Conservation (phyloP, 192 early-diverging fungal genomes). For the Backusella australiensis region DNA sequence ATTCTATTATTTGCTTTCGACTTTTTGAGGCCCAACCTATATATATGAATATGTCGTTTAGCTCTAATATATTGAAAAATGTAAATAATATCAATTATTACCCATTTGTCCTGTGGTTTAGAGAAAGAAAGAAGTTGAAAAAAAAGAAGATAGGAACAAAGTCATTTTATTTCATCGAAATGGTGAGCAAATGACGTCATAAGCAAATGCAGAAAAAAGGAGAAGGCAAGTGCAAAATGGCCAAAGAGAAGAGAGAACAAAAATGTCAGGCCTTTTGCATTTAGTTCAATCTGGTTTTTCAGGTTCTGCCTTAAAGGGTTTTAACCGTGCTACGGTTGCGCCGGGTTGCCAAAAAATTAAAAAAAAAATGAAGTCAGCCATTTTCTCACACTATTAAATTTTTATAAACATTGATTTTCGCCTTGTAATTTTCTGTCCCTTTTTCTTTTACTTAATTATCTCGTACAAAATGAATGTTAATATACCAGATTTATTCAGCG, state of each 20-base stretch:
- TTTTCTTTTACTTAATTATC: neutral
- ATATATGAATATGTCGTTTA: neutral
- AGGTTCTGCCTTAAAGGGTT: neutral
- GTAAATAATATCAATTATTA: neutral
- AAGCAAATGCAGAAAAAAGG: no score
- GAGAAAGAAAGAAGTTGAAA: neutral
- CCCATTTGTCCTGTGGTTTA: conserved; percentile 7
- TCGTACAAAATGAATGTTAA: neutral
- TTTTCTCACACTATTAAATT: conserved; percentile 3
- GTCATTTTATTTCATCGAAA: neutral
- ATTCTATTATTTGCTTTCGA: conserved; percentile 11
- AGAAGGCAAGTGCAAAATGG: neutral
- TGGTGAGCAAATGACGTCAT: neutral
- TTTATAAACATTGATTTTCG: neutral
- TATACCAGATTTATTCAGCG: conserved; percentile 11
- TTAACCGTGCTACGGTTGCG: neutral
- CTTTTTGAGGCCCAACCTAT: neutral
- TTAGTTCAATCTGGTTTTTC: no score
- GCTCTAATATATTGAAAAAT: neutral
- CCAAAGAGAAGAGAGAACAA: neutral
- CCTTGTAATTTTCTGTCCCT: neutral
- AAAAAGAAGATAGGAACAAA: neutral
- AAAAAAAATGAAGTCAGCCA: neutral
- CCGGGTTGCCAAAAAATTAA: neutral
- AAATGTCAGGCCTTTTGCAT: neutral